Evolutionary conservation across 129 eudicot genomes (phyloP), one percentile per base, ranked within the genome.

Genomic region (Daucus carota): DNA sequence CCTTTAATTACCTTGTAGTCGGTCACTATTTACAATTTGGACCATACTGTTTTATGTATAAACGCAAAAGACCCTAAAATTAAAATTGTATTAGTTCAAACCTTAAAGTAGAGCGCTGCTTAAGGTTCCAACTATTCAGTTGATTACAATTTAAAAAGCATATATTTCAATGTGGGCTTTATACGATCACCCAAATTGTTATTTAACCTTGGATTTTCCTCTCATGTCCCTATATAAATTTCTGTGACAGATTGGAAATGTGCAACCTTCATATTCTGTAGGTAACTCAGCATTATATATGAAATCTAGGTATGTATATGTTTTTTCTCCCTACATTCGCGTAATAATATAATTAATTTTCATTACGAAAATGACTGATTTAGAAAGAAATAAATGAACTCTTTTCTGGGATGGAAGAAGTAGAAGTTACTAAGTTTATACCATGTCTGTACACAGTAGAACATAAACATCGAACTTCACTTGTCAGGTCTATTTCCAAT

Each of bases 291-390:
- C 86, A 71, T 48, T 79, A 41, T 78, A 82, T 73, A 59, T 76
- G 59, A 79, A 69, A 47, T 74, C 87, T 62, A 84, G 90, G 93
- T 89, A 84, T 41, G 24, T 38, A 32, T 68, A 22, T 68, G 20
- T 9, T 22, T n/a, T n/a, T n/a, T n/a, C n/a, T n/a, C n/a, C n/a
- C n/a, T n/a, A n/a, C n/a, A n/a, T n/a, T n/a, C n/a, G n/a, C n/a
- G n/a, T n/a, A n/a, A n/a, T n/a, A n/a, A n/a, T n/a, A n/a, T n/a
- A n/a, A n/a, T n/a, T n/a, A n/a, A n/a, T n/a, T n/a, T n/a, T n/a
- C n/a, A n/a, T n/a, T n/a, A n/a, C n/a, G n/a, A 28, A 47, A 47
- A 47, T 47, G n/a, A 47, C 24, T 47, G 2, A 47, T 47, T 13
- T 8, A n/a, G 8, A 3, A 47, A 47, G 16, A 14, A 47, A 47